Conservation (phyloP, 2,329 filamentous ascomycete genomes). For the Xylaria multiplex region DNA sequence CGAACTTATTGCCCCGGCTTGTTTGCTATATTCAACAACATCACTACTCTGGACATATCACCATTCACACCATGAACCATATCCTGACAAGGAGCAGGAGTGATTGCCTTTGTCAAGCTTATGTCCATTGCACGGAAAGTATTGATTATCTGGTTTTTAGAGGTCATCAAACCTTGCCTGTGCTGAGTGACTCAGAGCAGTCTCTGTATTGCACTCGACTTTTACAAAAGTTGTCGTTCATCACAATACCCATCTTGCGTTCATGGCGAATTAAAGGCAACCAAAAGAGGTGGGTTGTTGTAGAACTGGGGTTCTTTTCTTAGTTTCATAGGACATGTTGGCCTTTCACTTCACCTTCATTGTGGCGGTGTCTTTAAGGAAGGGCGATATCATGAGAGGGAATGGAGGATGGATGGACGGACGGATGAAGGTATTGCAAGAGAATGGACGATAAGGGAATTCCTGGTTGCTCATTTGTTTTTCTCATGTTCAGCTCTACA, state of each 20-base stretch:
- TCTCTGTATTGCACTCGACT: slow-evolving; percentile 13
- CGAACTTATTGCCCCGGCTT: slow-evolving; percentile 1
- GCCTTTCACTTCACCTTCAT: slow-evolving; percentile 16
- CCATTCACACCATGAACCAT: not conserved
- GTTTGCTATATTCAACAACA: slow-evolving; percentile 9
- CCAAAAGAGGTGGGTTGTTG: slow-evolving; percentile 18
- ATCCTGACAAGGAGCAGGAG: not conserved
- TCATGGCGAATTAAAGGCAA: slow-evolving; percentile 21
- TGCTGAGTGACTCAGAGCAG: not conserved
- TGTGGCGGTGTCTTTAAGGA: slow-evolving; percentile 10
- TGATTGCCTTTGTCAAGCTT: not conserved
- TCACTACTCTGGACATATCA: slow-evolving; percentile 13
- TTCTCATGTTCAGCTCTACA: slow-evolving; percentile 22
- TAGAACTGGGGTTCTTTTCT: slow-evolving; percentile 24
- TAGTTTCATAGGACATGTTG: slow-evolving; percentile 19
- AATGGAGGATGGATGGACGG: slow-evolving; percentile 17
- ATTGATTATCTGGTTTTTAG: not conserved
- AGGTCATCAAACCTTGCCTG: not conserved
- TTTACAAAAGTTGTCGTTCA: slow-evolving; percentile 30
- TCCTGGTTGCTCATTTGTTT: slow-evolving; percentile 19
- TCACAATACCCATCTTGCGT: slow-evolving; percentile 35
- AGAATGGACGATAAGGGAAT: slow-evolving; percentile 8
- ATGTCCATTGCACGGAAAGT: not conserved
- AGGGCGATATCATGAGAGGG: slow-evolving; percentile 36
- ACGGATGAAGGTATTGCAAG: slow-evolving; percentile 27